Evolutionary conservation across 73 alveolate species (phyloP), one percentile per base, ranked within the genome.

Genomic region (Paramecium sexaurelia): DNA sequence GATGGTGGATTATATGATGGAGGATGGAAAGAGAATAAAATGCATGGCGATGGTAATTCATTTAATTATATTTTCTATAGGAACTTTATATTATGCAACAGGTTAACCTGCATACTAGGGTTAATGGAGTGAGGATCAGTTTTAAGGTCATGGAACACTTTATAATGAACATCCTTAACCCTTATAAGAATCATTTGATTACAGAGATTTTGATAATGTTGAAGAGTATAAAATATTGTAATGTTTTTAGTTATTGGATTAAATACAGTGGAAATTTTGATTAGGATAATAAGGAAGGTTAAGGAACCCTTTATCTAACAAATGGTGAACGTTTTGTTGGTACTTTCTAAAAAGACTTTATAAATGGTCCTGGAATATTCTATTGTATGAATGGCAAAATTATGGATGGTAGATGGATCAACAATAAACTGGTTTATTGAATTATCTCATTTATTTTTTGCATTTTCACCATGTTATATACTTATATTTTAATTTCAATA

Each of bases 1-100:
- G 94, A 88, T 69, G 94, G 94, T 69, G 94, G 94, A 68, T 71
- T 88, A 19, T 88, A 68, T 69, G 94, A 88, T 88, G 94, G 94
- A 19, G 94, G 73, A 24, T 88, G 94, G 94, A 88, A 71, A 22
- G 94, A 66, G 37, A 88, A 88, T n/a, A 66, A 88, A 43, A 88
- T 88, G 94, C 94, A 88, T 41, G 94, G 94, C 1, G 69, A 69
- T 35, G 94, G 94, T 88, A 68, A 37, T 68, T n/a, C 1, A 10
- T 41, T 41, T 20, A 22, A 51, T n/a, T 51, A 17, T 4, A 51
- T 9, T 19, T 2, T 37, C 1, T 10, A 6, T 78, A 78, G 90
- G 90, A 7, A 78, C 90, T 2, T 33, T 88, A 4, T 68, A 82
- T 71, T 88, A 88, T 88, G 73, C 94, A 24, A 88, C 91, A 17